These are phyloP conservation scores for Colletotrichum trifolii DNA, from an alignment of 2,329 filamentous ascomycete species.

Conservation along the genomic window DNA sequence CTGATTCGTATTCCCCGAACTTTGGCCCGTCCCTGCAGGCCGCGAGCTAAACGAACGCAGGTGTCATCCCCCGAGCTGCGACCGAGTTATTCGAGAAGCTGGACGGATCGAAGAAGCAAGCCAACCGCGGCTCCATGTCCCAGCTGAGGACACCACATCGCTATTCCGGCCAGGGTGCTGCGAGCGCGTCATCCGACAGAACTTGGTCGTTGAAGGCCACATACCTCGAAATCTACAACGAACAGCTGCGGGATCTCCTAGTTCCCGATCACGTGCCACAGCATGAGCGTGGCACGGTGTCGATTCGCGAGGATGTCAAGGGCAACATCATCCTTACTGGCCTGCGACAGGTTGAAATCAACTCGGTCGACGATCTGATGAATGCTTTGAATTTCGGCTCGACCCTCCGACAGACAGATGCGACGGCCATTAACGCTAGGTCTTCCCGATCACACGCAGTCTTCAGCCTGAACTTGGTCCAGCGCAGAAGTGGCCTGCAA, in stretches of 20 bases:
- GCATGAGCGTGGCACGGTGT: constrained; percentile 81
- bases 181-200: constrained; percentile 68
- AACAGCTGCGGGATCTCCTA: constrained; percentile 90
- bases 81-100: constrained; percentile 89
- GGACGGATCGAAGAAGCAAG: constrained; percentile 63
- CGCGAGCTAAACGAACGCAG: constrained; percentile 55
- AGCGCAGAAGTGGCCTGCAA: constrained; percentile 75
- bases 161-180: constrained; percentile 70
- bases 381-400: constrained; percentile 92
- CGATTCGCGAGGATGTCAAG: constrained; percentile 92
- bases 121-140: constrained; percentile 75
- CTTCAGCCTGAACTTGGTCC: constrained; percentile 92
- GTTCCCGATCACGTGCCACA: constrained; percentile 77
- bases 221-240: constrained; percentile 98
- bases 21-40: not conserved
- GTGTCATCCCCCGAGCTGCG: constrained; percentile 94
- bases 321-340: constrained; percentile 95
- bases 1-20: not conserved
- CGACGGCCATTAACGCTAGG: constrained; percentile 96
- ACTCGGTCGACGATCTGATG: constrained; percentile 91
- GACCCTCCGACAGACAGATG: constrained; percentile 93
- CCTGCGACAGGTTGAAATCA: constrained; percentile 86
- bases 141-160: constrained; percentile 83
- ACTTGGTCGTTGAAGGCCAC: constrained; percentile 94
- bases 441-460: constrained; percentile 98